Percentiles rank a stretch among this genome's conserved stretches.
phyloP scores from a whole-genome alignment of 306 rosid species.

The Vigna radiata region DNA sequence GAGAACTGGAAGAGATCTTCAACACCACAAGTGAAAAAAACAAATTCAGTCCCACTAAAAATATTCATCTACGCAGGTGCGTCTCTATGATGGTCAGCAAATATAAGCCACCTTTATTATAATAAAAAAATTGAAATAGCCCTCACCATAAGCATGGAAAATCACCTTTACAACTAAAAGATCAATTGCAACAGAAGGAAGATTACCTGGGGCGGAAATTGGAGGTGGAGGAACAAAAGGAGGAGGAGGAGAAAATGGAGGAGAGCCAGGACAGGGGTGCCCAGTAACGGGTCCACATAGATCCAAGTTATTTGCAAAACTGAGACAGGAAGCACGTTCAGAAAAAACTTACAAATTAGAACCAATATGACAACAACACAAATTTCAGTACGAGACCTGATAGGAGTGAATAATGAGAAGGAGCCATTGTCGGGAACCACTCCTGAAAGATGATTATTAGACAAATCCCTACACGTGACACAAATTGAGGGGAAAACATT shows the following conservation, averaged over 20 bases:
- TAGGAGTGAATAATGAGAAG: slow-evolving; percentile 96
- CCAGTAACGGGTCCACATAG: slow-evolving; percentile 99
- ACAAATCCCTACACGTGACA: slow-evolving; percentile 77
- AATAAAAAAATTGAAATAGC: slow-evolving; percentile 7
- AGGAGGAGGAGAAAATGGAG: slow-evolving; percentile 99
- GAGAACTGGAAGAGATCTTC: slow-evolving; percentile 21
- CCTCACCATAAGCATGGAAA: slow-evolving; percentile 14
- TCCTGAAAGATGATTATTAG: slow-evolving; percentile 89
- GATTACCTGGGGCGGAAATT: slow-evolving; percentile 80
- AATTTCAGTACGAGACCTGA: slow-evolving; percentile 63
- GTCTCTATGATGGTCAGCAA: slow-evolving; percentile 1
- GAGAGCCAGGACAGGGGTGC: slow-evolving; percentile 98
- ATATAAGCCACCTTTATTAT: not conserved
- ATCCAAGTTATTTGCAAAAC: slow-evolving; percentile 93
- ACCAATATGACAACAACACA: slow-evolving; percentile 30
- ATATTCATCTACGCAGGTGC: not conserved
- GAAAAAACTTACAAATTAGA: slow-evolving; percentile 27
- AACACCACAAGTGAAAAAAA: not conserved
- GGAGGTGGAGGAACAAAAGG: slow-evolving; percentile 98
- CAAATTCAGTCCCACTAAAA: slow-evolving; percentile 4
- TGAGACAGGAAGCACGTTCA: slow-evolving; percentile 49
- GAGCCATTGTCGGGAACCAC: slow-evolving; percentile 98
- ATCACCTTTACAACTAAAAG: not conserved
- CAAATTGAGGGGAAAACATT: slow-evolving; percentile 17
- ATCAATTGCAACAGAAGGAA: slow-evolving; percentile 32